phyloP scores from a whole-genome alignment of 306 rosid genomes.

The Fragaria vesca region DNA sequence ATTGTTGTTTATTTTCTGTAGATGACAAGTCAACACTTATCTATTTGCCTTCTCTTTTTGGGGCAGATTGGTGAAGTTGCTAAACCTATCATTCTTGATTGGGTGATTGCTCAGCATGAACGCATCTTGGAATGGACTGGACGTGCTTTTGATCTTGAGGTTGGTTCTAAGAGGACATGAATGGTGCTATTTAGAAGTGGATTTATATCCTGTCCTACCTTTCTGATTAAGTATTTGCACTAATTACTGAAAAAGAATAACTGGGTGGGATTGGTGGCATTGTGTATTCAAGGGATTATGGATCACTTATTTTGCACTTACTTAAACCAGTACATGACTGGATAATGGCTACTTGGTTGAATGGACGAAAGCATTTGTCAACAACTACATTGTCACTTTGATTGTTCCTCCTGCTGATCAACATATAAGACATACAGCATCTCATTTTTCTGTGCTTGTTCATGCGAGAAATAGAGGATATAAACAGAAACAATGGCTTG shows the following conservation, averaged over 20 bases:
- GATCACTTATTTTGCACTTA: not conserved
- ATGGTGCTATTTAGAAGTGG: constrained; percentile 10
- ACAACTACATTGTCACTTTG: not conserved
- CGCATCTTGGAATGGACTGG: constrained; percentile 57
- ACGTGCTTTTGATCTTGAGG: constrained; percentile 56
- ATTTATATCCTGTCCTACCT: not conserved
- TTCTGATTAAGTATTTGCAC: not conserved
- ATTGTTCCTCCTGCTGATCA: too few relatives aligned
- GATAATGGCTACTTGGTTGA: not conserved
- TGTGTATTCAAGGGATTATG: not conserved
- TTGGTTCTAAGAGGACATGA: constrained; percentile 23
- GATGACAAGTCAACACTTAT: constrained; percentile 8
- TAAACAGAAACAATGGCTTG: too few relatives aligned
- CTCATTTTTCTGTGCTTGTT: too few relatives aligned
- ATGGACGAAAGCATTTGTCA: not conserved
- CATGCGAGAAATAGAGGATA: too few relatives aligned
- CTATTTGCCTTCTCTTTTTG: constrained; percentile 15
- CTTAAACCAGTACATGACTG: too few relatives aligned
- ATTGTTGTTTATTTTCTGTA: not conserved
- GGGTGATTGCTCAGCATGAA: constrained; percentile 57
- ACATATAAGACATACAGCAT: too few relatives aligned
- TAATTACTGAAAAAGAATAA: constrained; percentile 3
- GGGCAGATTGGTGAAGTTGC: constrained; percentile 54
- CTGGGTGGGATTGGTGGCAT: not conserved
- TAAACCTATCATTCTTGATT: constrained; percentile 55